Percentiles rank a stretch among this genome's conserved stretches.
Evolutionary conservation across 2,329 filamentous ascomycete species (phyloP).

Genomic region (Eurotiales sp.): DNA sequence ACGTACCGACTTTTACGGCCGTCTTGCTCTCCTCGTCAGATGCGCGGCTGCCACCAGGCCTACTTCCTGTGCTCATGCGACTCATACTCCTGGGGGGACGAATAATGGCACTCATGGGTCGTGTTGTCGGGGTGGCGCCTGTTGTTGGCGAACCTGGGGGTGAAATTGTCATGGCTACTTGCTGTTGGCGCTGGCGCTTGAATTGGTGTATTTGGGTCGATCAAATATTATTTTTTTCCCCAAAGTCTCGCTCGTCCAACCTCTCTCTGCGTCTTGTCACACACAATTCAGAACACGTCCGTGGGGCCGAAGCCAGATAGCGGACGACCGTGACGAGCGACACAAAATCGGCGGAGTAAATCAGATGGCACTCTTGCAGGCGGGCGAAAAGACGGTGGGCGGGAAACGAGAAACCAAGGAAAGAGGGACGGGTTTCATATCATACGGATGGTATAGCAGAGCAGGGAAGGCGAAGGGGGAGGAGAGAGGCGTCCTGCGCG

Average conservation of each 20-base stretch:
- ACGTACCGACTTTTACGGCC: slow-evolving; percentile 93
- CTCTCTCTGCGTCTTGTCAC: background rate
- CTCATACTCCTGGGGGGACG: slow-evolving; percentile 74
- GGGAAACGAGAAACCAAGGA: background rate
- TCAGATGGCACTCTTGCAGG: background rate
- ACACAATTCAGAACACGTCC: slow-evolving; percentile 8
- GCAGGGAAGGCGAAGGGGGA: background rate
- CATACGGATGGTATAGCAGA: too few species aligned
- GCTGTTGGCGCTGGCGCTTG: background rate
- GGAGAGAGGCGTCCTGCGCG: slow-evolving; percentile 2
- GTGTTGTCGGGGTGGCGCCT: slow-evolving; percentile 48
- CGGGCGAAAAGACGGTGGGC: too few species aligned
- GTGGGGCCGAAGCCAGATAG: slow-evolving; percentile 10
- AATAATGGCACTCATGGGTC: slow-evolving; percentile 79
- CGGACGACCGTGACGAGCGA: background rate
- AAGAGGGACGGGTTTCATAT: background rate
- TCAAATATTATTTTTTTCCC: background rate
- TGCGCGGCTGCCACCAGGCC: slow-evolving; percentile 70
- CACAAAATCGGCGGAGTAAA: background rate
- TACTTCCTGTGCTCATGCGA: slow-evolving; percentile 76
- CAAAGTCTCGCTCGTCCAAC: background rate
- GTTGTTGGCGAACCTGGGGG: slow-evolving; percentile 64
- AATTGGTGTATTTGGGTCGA: background rate
- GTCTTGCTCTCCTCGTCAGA: slow-evolving; percentile 89
- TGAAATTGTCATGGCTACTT: slow-evolving; percentile 61